These are phyloP conservation scores for Kandelia obovata DNA, from an alignment of 345 rosid species.

Conservation along the genomic window DNA sequence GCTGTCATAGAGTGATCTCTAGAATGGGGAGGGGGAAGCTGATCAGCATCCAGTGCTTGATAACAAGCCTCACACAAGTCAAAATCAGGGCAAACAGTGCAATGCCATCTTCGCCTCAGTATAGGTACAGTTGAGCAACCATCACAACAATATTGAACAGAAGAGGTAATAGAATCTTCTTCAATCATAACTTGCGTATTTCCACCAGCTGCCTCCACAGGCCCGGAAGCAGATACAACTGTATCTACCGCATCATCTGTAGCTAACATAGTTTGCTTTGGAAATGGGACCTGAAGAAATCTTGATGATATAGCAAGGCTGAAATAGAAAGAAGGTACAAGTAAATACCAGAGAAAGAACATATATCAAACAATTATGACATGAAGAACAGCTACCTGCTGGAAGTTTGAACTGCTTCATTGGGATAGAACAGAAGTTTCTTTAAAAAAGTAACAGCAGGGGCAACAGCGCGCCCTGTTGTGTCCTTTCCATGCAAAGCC, in stretches of 20 bases:
- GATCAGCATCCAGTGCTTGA: slow-evolving; percentile 77
- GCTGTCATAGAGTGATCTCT: slow-evolving; percentile 97
- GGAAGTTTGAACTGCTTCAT: slow-evolving; percentile 85
- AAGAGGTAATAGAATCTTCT: slow-evolving; percentile 90
- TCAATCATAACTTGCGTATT: slow-evolving; percentile 82
- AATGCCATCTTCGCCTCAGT: slow-evolving; percentile 95
- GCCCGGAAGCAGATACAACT: slow-evolving; percentile 50
- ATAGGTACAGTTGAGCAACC: slow-evolving; percentile 98
- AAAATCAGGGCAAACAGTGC: slow-evolving; percentile 96
- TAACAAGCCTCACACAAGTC: slow-evolving; percentile 95
- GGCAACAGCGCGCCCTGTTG: slow-evolving; percentile 60
- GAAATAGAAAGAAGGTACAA: slow-evolving; percentile 23
- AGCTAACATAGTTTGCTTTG: slow-evolving; percentile 86
- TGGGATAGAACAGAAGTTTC: slow-evolving; percentile 75
- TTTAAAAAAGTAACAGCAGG: slow-evolving; percentile 82
- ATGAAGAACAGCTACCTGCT: slow-evolving; percentile 67
- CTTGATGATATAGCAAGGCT: slow-evolving; percentile 98
- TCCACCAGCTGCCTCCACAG: slow-evolving; percentile 56
- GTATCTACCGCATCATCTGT: slow-evolving; percentile 75
- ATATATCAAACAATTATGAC: not conserved
- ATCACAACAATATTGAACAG: slow-evolving; percentile 98
- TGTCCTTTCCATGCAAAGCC: slow-evolving; percentile 71
- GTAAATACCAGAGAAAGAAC: slow-evolving; percentile 17
- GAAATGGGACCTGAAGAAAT: slow-evolving; percentile 98
- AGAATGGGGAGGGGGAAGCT: slow-evolving; percentile 88